Evolutionary conservation across 2,329 filamentous ascomycete genomes (phyloP).

Genomic region (Aspergillus sp.): DNA sequence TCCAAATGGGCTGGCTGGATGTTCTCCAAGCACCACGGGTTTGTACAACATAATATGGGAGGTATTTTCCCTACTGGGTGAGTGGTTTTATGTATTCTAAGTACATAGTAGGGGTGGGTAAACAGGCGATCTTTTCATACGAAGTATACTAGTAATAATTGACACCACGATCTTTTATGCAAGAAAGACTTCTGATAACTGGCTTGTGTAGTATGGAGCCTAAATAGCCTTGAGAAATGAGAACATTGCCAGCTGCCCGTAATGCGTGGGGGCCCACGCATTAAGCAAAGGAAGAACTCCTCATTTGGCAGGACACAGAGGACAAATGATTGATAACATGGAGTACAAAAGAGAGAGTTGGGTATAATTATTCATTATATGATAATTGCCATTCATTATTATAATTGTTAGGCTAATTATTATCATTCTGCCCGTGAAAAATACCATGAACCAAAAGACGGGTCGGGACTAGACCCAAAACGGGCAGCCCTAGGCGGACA

Average conservation of each 20-base stretch:
- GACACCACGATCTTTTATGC: not conserved
- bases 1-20: not conserved
- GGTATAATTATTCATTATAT: not conserved
- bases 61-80: not conserved
- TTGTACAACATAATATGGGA: not conserved
- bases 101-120: not conserved
- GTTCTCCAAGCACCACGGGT: not conserved
- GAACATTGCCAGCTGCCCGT: no score
- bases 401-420: no score
- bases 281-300: no score
- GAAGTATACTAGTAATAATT: not conserved
- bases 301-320: no score
- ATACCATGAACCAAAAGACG: not conserved
- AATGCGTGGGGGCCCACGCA: no score
- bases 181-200: not conserved
- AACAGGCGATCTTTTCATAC: not conserved
- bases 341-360: not conserved
- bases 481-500: conserved; percentile 34
- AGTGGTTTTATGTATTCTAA: not conserved
- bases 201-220: not conserved
- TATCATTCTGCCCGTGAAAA: no score
- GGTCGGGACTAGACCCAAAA: not conserved
- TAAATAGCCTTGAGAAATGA: no score
- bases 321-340: not conserved
- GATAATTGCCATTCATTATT: not conserved